Evolutionary conservation across 2,329 filamentous ascomycete species (phyloP).

Genomic region (Magnaporthales sp.): DNA sequence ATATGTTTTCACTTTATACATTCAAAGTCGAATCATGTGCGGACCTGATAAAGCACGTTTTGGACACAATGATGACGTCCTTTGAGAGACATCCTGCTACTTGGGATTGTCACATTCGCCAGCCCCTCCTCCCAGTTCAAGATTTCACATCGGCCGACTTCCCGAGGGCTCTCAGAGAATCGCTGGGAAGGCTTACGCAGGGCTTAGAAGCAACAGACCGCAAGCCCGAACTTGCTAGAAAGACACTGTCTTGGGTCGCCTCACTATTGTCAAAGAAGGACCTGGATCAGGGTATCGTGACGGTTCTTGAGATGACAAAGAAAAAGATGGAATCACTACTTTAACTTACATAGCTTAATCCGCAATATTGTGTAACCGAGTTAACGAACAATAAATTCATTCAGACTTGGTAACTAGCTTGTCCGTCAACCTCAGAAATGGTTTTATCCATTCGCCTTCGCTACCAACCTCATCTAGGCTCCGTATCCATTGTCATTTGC

Average conservation of each 20-base stretch:
- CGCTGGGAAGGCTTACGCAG: slow-evolving; percentile 53
- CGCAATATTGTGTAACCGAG: not conserved
- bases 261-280: slow-evolving; percentile 36
- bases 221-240: slow-evolving; percentile 37
- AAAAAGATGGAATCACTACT: slow-evolving; percentile 18
- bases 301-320: slow-evolving; percentile 46
- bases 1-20: slow-evolving; percentile 63
- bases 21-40: slow-evolving; percentile 52
- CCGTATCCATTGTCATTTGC: no score
- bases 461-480: no score
- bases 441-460: no score
- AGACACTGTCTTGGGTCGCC: slow-evolving; percentile 46
- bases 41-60: slow-evolving; percentile 65
- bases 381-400: no score
- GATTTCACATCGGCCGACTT: not conserved
- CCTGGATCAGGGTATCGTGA: slow-evolving; percentile 46
- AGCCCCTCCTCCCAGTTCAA: slow-evolving; percentile 57
- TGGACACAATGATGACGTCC: slow-evolving; percentile 51
- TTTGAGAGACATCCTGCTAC: slow-evolving; percentile 55
- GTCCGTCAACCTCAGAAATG: no score
- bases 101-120: slow-evolving; percentile 61
- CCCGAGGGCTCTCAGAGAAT: slow-evolving; percentile 58
- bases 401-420: no score
- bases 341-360: not conserved
- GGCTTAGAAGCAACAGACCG: slow-evolving; percentile 36